Base-by-base conservation (phyloP, 306 rosid species). In the Ceratonia siliqua region DNA sequence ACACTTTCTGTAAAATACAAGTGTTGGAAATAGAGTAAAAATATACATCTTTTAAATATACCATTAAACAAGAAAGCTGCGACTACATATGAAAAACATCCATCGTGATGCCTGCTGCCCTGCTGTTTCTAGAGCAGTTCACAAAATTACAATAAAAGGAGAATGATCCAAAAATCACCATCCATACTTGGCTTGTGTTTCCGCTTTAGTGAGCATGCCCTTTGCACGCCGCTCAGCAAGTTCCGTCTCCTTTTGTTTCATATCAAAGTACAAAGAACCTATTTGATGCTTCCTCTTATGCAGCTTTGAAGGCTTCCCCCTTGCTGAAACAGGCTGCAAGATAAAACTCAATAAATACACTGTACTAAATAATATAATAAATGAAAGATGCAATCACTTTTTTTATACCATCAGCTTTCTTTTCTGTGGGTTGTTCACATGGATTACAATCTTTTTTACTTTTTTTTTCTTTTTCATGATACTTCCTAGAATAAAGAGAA, bases 281-380 rank as follows among this genome's bases (percentile, higher is more conserved):
- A 95, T 95, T 84, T 95, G 99, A 82, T 92, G 99, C 86, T 95
- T 95, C 82, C 98, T 92, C 89, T 90, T 92, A 39, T 89, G 97
- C 86, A 90, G 82, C 89, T 92, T 95, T 36, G 97, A 18, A 32
- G 98, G 97, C 82, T 90, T 95, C 32, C 96, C 98, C 74, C 89
- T 90, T n/a, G n/a, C n/a, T n/a, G n/a, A n/a, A n/a, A n/a, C n/a
- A n/a, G n/a, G n/a, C n/a, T n/a, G n/a, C n/a, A n/a, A n/a, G n/a
- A n/a, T n/a, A n/a, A n/a, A n/a, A n/a, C n/a, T n/a, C n/a, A n/a
- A n/a, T n/a, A n/a, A n/a, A n/a, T n/a, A n/a, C n/a, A n/a, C n/a
- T n/a, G n/a, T n/a, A n/a, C n/a, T n/a, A n/a, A n/a, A n/a, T n/a
- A n/a, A n/a, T n/a, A 28, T 28, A 1, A 28, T 28, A 28, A 28